Evolutionary conservation across 495 filamentous ascomycete genomes (phyloP).

Genomic region (Podospora didyma): DNA sequence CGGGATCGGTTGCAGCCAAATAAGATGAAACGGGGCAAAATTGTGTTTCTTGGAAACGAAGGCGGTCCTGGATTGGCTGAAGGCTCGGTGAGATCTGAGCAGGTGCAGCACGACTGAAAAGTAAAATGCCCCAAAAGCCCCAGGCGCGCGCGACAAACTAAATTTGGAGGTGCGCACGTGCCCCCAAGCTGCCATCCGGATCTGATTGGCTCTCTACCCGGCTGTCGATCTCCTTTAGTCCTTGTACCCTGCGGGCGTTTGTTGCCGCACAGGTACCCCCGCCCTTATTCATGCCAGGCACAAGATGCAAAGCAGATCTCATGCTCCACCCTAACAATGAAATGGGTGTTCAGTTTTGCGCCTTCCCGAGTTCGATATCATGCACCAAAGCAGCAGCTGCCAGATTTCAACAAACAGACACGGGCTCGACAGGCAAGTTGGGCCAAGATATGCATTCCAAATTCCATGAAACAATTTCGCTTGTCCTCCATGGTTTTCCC

Average conservation of each 20-base stretch:
- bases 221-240: background rate
- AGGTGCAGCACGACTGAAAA: background rate
- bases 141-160: constrained; percentile 19
- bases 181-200: background rate
- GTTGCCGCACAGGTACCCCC: constrained; percentile 1
- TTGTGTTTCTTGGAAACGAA: constrained; percentile 1
- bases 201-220: constrained; percentile 2
- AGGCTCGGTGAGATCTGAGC: background rate
- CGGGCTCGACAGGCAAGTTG: background rate
- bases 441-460: background rate
- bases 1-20: constrained; percentile 9
- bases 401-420: background rate
- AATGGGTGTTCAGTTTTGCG: background rate
- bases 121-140: background rate
- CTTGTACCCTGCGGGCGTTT: constrained; percentile 2
- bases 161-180: constrained; percentile 11
- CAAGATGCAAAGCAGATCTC: constrained; percentile 16
- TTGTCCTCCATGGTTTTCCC: too few relatives aligned
- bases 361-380: background rate
- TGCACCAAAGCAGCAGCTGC: background rate
- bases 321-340: constrained; percentile 3
- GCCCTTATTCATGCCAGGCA: constrained; percentile 11
- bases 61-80: constrained; percentile 17
- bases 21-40: constrained; percentile 23
- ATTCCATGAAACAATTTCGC: background rate